These are phyloP conservation scores for Saprolegnia diclina DNA, from an alignment of 352 stramenopile genomes.

Conservation along the genomic window DNA sequence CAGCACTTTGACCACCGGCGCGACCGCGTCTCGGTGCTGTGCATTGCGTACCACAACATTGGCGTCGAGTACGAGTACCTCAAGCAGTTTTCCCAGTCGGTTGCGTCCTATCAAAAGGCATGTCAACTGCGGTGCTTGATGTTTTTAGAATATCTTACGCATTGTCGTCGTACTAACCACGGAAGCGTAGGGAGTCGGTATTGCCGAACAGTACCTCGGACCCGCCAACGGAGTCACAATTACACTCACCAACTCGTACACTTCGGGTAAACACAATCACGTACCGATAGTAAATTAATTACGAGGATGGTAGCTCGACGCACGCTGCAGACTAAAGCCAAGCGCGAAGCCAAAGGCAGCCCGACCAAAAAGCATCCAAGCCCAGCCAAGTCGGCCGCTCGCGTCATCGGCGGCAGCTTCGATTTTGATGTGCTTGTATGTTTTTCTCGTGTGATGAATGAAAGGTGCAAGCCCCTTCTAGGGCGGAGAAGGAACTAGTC, in stretches of 20 bases:
- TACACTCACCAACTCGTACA: constrained; percentile 85
- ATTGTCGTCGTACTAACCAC: neutral
- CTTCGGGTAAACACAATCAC: constrained; percentile 39
- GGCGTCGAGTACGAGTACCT: constrained; percentile 93
- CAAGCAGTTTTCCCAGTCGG: constrained; percentile 76
- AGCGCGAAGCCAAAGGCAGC: constrained; percentile 2
- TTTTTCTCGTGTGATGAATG: neutral
- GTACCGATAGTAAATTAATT: neutral
- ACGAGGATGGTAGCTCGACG: constrained; percentile 2
- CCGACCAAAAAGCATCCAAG: neutral
- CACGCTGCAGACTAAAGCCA: constrained; percentile 11
- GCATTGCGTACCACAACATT: constrained; percentile 94
- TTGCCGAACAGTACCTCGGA: constrained; percentile 86
- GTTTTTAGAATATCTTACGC: neutral
- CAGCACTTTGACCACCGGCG: neutral
- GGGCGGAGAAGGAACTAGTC: neutral
- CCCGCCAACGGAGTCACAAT: constrained; percentile 81
- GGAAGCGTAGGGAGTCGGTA: constrained; percentile 67
- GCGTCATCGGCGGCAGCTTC: neutral
- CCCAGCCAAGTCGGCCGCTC: neutral
- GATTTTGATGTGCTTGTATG: neutral
- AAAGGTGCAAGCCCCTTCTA: neutral
- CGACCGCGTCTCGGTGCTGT: constrained; percentile 88
- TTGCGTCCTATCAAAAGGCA: constrained; percentile 86
- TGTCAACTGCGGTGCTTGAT: neutral